Conservation (phyloP, 768 basidiomycete genomes). For the Tulasnella sp. region DNA sequence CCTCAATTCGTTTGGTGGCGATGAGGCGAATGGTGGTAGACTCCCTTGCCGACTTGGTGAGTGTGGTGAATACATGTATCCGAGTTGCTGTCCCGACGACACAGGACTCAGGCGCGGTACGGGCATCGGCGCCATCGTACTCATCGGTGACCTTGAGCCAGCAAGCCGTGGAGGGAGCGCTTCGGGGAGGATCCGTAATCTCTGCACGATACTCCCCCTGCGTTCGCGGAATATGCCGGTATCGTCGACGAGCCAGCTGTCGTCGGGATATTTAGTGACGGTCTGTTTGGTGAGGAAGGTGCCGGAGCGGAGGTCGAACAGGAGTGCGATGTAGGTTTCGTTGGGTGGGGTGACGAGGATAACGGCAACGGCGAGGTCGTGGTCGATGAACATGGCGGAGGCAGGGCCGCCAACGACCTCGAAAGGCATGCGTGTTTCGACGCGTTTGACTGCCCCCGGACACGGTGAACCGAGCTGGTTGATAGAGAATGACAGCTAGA, state of each 20-base stretch:
- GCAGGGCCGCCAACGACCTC: conserved; percentile 1
- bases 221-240: conserved; percentile 11
- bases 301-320: conserved; percentile 7
- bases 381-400: conserved; percentile 10
- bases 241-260: conserved; percentile 12
- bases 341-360: conserved; percentile 1
- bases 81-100: background rate
- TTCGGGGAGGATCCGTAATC: background rate
- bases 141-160: background rate
- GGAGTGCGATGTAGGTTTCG: conserved; percentile 2
- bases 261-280: background rate
- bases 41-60: background rate
- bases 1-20: background rate
- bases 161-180: background rate
- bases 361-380: conserved; percentile 4
- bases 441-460: background rate
- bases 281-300: conserved; percentile 9
- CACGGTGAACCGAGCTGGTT: background rate
- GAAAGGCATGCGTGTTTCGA: conserved; percentile 9
- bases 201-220: conserved; percentile 1
- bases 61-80: background rate
- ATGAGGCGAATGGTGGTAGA: background rate
- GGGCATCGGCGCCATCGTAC: background rate
- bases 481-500: conserved; percentile 7
- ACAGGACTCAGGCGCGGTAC: background rate